These are phyloP conservation scores for Zymoseptoria crescenta DNA, from an alignment of 2,329 filamentous ascomycete genomes.

Conservation along the genomic window DNA sequence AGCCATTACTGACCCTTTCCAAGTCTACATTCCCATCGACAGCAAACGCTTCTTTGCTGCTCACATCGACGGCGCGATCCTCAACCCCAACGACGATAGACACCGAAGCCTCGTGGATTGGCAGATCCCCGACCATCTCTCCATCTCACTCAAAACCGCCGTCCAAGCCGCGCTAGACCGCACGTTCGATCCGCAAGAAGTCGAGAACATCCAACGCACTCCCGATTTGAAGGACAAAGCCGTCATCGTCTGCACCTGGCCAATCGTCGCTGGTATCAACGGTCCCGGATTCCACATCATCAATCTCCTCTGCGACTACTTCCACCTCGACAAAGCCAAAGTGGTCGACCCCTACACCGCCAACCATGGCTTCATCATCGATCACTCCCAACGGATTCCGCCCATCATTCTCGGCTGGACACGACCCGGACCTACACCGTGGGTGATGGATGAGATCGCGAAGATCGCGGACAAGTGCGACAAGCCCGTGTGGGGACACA, in stretches of 20 bases:
- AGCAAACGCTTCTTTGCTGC: constrained; percentile 2
- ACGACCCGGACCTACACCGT: background rate
- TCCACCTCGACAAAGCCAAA: background rate
- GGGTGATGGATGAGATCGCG: background rate
- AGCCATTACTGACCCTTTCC: background rate
- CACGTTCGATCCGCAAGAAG: background rate
- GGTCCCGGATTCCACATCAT: constrained; percentile 1
- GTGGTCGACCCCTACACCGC: background rate
- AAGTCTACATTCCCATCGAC: constrained; percentile 3
- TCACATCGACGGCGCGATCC: constrained; percentile 1
- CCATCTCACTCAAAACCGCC: background rate
- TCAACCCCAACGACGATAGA: background rate
- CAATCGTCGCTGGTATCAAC: background rate
- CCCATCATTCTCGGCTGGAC: background rate
- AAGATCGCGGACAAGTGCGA: background rate
- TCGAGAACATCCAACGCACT: background rate
- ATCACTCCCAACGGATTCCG: background rate
- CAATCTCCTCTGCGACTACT: background rate
- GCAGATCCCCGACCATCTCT: background rate
- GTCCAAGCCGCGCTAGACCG: background rate
- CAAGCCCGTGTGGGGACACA: background rate
- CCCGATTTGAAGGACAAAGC: background rate
- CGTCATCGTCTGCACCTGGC: constrained; percentile 2
- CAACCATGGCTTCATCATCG: background rate
- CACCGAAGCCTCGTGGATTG: background rate